A percentile compares a stretch with the other conserved stretches of the same genome.
These are phyloP conservation scores for Lodderomyces margitis DNA, from an alignment of 1,139 yeast genomes.

Conservation along the genomic window DNA sequence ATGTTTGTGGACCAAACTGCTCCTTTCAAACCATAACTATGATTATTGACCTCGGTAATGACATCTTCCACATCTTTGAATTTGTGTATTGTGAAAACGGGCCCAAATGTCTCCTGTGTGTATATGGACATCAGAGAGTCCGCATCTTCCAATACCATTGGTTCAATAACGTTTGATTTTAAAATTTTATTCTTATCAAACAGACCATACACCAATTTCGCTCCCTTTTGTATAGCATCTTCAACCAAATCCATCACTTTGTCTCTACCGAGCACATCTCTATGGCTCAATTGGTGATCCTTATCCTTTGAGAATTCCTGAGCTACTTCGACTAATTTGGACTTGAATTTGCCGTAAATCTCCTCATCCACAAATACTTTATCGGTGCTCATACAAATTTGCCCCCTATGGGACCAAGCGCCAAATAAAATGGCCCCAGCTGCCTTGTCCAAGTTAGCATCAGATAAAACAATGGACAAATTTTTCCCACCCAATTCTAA, in stretches of 20 bases:
- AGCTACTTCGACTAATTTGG: constrained; percentile 22
- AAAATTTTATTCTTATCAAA: constrained; percentile 11
- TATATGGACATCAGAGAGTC: constrained; percentile 31
- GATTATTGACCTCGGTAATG: constrained; percentile 27
- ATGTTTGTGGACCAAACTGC: constrained; percentile 54
- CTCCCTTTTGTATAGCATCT: constrained; percentile 47
- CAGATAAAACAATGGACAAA: constrained; percentile 29
- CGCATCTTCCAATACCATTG: constrained; percentile 37
- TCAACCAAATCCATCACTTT: constrained; percentile 27
- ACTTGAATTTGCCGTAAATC: constrained; percentile 28
- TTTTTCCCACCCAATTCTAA: constrained; percentile 49
- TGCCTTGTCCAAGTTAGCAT: constrained; percentile 32
- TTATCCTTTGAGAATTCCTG: constrained; percentile 18
- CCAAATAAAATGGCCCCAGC: constrained; percentile 30
- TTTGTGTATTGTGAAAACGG: constrained; percentile 38
- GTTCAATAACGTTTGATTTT: constrained; percentile 18
- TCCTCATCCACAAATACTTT: constrained; percentile 31
- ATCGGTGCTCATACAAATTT: constrained; percentile 48
- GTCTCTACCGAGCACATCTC: constrained; percentile 26
- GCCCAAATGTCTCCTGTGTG: constrained; percentile 47
- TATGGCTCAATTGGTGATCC: constrained; percentile 26
- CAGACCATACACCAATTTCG: constrained; percentile 28
- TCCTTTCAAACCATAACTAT: constrained; percentile 49
- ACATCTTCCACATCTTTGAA: constrained; percentile 33
- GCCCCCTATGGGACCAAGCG: constrained; percentile 45